Percentiles rank a stretch among this genome's conserved stretches.
Evolutionary conservation across 805 yeast genomes (phyloP).

Genomic region (Isabelozyma heimii): DNA sequence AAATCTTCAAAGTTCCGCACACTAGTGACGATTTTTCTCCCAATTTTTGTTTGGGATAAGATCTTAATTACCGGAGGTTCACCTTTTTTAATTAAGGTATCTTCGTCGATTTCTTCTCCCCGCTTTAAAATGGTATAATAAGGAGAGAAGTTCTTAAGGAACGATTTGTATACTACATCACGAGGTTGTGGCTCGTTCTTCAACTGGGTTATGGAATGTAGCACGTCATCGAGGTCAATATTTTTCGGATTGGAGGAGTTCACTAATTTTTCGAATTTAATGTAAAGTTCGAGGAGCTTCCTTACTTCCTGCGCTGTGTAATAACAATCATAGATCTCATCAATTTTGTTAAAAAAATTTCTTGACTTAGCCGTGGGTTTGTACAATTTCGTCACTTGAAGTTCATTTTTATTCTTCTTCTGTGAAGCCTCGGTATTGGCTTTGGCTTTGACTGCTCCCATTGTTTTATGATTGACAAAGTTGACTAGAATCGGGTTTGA

Average conservation of each 20-base stretch:
- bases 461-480: conserved; percentile 61
- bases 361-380: conserved; percentile 55
- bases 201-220: conserved; percentile 42
- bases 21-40: conserved; percentile 76
- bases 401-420: conserved; percentile 21
- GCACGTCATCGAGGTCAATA: conserved; percentile 53
- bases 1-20: conserved; percentile 69
- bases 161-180: conserved; percentile 43
- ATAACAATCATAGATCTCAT: conserved; percentile 31
- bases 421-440: conserved; percentile 15
- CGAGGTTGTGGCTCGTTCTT: conserved; percentile 31
- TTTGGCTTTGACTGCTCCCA: conserved; percentile 12
- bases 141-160: conserved; percentile 48
- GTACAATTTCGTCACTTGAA: conserved; percentile 41
- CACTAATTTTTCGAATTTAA: conserved; percentile 50
- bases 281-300: conserved; percentile 52
- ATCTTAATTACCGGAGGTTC: conserved; percentile 63
- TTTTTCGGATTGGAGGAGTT: conserved; percentile 50
- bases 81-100: conserved; percentile 53
- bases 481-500: conserved; percentile 48
- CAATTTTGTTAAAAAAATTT: conserved; percentile 43
- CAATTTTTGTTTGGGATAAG: conserved; percentile 71
- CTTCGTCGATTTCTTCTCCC: conserved; percentile 30
- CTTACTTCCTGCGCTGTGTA: conserved; percentile 59
- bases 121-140: conserved; percentile 49